These are phyloP conservation scores for Medicago ruthenica DNA, from an alignment of 306 rosid genomes.

Conservation along the genomic window DNA sequence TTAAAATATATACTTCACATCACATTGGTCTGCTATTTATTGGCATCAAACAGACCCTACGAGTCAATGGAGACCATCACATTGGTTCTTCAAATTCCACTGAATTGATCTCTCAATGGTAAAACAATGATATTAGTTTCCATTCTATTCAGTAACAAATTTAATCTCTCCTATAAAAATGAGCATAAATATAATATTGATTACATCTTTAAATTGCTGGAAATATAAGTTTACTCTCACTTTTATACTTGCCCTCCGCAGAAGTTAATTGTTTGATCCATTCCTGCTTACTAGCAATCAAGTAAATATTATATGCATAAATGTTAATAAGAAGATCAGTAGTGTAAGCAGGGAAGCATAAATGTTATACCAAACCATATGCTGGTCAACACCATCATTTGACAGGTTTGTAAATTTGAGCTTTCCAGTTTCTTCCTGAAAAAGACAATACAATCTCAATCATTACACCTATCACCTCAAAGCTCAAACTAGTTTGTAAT, in stretches of 20 bases:
- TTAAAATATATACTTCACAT: not conserved
- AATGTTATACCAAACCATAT: conserved; percentile 88
- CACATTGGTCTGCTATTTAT: not conserved
- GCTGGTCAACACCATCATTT: conserved; percentile 85
- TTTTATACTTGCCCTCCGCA: not conserved
- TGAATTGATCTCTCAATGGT: conserved; percentile 9
- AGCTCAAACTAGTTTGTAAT: conserved; percentile 15
- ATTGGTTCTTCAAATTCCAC: conserved; percentile 10
- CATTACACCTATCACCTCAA: conserved; percentile 14
- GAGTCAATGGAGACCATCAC: not conserved
- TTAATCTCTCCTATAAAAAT: conserved; percentile 25
- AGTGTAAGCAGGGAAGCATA: not conserved
- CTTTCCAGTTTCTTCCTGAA: conserved; percentile 87
- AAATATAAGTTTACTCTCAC: conserved; percentile 3
- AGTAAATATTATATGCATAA: not conserved
- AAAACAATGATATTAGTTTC: not conserved
- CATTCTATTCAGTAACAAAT: conserved; percentile 7
- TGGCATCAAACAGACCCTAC: not conserved
- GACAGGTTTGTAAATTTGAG: conserved; percentile 82
- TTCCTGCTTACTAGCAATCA: not conserved
- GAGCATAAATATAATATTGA: not conserved
- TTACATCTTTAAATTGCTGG: conserved; percentile 14
- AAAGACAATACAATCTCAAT: conserved; percentile 10
- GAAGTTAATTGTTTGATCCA: not conserved
- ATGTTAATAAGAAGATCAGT: conserved; percentile 3